A percentile compares a stretch with the other conserved stretches of the same genome.
Evolutionary conservation across 202 grass and related monocot genomes (phyloP).

Genomic region (Schoenoplectus triqueter): DNA sequence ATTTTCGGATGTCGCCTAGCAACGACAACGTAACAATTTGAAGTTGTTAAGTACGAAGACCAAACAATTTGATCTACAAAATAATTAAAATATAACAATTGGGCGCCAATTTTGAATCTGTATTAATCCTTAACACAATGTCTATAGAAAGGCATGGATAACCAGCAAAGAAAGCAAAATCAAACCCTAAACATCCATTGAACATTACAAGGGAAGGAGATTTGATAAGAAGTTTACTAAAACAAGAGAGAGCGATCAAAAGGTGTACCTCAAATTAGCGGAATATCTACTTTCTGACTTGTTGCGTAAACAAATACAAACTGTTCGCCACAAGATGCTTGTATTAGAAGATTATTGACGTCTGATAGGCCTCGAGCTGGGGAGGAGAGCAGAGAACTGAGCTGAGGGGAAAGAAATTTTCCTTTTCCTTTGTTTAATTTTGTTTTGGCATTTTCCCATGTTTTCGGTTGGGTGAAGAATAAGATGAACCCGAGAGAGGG

Average conservation of each 20-base stretch:
- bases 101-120: neutral
- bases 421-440: neutral
- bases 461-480: constrained; percentile 29
- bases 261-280: neutral
- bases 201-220: neutral
- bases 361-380: neutral
- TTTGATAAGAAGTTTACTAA: neutral
- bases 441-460: neutral
- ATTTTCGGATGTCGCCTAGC: too few species aligned
- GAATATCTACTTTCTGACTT: neutral
- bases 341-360: neutral
- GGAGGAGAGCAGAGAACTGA: neutral
- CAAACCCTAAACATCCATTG: neutral
- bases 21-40: too few species aligned
- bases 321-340: neutral
- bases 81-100: neutral
- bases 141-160: neutral
- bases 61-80: too few species aligned
- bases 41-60: too few species aligned
- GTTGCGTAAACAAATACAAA: neutral
- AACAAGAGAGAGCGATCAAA: neutral
- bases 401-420: neutral
- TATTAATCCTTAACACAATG: neutral
- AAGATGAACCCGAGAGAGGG: neutral
- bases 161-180: neutral